A percentile compares a stretch with the other conserved stretches of the same genome.
Evolutionary conservation across 2,329 filamentous ascomycete genomes (phyloP).

Genomic region (Aspergillus sp.): DNA sequence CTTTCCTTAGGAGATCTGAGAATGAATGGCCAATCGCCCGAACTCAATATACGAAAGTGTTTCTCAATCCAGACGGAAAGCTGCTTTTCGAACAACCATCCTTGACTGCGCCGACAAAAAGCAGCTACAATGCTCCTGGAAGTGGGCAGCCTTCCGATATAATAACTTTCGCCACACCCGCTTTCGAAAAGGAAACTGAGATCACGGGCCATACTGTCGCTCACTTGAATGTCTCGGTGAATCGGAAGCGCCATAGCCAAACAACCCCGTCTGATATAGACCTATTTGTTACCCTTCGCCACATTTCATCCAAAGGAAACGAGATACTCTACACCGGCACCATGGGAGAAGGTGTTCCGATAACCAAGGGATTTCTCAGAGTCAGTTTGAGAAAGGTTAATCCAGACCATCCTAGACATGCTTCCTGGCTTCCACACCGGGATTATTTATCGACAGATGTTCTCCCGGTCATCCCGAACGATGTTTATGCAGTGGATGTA

Average conservation of each 20-base stretch:
- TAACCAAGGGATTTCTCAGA: slow-evolving; percentile 50
- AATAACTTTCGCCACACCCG: not conserved
- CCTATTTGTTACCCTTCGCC: slow-evolving; percentile 49
- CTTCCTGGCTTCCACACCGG: slow-evolving; percentile 41
- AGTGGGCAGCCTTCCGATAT: not conserved
- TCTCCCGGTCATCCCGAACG: slow-evolving; percentile 39
- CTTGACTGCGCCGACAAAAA: not conserved
- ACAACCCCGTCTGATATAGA: slow-evolving; percentile 45
- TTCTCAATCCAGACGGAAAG: slow-evolving; percentile 45
- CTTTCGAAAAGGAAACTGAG: slow-evolving; percentile 35
- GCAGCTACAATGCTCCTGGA: not conserved
- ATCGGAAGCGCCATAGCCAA: slow-evolving; percentile 20
- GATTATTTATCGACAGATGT: slow-evolving; percentile 38
- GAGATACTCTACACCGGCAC: slow-evolving; percentile 51
- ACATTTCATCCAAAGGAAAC: slow-evolving; percentile 43
- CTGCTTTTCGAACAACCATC: not conserved
- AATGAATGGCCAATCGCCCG: slow-evolving; percentile 61
- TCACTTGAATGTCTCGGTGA: slow-evolving; percentile 56
- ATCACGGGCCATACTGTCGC: slow-evolving; percentile 64
- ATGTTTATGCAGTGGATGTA: slow-evolving; percentile 45
- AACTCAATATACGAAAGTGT: slow-evolving; percentile 58
- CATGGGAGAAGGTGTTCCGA: slow-evolving; percentile 46
- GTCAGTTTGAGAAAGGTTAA: slow-evolving; percentile 44
- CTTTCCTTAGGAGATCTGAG: slow-evolving; percentile 51
- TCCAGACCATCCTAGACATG: slow-evolving; percentile 35